Evolutionary conservation across 176 grass and related monocot species (phyloP).

Genomic region (Metroxylon sagu): DNA sequence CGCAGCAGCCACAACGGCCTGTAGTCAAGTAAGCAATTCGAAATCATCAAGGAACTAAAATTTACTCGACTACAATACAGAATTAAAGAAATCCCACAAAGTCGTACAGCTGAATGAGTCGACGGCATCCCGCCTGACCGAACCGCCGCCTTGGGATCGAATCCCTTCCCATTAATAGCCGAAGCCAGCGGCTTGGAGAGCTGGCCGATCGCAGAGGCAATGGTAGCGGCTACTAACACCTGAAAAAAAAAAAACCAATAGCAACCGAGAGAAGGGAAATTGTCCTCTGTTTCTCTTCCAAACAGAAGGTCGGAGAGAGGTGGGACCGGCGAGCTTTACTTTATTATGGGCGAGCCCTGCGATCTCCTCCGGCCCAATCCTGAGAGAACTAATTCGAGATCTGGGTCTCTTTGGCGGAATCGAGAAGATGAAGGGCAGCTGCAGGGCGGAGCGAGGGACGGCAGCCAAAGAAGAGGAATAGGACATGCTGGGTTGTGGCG

Average conservation of each 20-base stretch:
- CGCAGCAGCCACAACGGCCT: slow-evolving; percentile 64
- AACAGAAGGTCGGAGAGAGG: not conserved
- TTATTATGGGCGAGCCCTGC: slow-evolving; percentile 57
- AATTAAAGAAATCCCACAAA: not conserved
- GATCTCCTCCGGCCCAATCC: slow-evolving; percentile 41
- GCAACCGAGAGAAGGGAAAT: not conserved
- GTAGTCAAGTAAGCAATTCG: slow-evolving; percentile 1
- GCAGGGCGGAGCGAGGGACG: not conserved
- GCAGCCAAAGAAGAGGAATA: slow-evolving; percentile 16
- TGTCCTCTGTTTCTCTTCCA: not conserved
- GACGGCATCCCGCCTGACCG: slow-evolving; percentile 86
- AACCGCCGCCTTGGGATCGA: slow-evolving; percentile 44
- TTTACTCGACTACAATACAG: too few species aligned
- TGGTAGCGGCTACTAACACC: slow-evolving; percentile 67
- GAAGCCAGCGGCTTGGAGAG: slow-evolving; percentile 68
- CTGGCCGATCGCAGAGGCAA: slow-evolving; percentile 46
- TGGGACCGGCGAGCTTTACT: slow-evolving; percentile 17
- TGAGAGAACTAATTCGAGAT: slow-evolving; percentile 11
- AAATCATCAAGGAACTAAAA: not conserved
- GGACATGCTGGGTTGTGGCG: not conserved
- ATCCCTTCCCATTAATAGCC: slow-evolving; percentile 19
- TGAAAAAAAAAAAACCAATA: slow-evolving; percentile 10
- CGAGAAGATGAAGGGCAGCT: not conserved
- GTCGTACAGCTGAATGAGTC: slow-evolving; percentile 73
- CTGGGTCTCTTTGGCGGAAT: slow-evolving; percentile 5